phyloP scores from a whole-genome alignment of 2,329 filamentous ascomycete genomes.

The Hypoxylon sp. region DNA sequence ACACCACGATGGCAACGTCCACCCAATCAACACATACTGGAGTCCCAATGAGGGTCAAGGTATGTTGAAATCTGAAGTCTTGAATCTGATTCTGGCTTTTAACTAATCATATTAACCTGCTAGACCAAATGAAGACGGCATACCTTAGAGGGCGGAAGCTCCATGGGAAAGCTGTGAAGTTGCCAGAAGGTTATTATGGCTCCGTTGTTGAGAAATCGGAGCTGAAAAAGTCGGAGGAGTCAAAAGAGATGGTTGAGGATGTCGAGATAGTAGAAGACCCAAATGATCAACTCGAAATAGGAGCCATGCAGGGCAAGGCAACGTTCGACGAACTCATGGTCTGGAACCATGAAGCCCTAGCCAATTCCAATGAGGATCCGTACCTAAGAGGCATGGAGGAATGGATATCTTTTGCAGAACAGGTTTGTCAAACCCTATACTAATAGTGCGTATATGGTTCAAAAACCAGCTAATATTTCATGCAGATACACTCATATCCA shows the following conservation, averaged over 20 bases:
- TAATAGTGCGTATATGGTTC: neutral
- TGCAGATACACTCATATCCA: slow-evolving; percentile 56
- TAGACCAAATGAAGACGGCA: slow-evolving; percentile 68
- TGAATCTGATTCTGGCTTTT: neutral
- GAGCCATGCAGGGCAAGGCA: slow-evolving; percentile 73
- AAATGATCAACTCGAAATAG: slow-evolving; percentile 64
- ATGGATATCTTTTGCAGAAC: slow-evolving; percentile 82
- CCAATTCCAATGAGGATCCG: slow-evolving; percentile 73
- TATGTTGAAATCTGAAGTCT: slow-evolving; percentile 53
- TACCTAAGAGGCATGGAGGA: slow-evolving; percentile 84
- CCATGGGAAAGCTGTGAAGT: slow-evolving; percentile 72
- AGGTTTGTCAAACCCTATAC: slow-evolving; percentile 61
- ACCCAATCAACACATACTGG: slow-evolving; percentile 78
- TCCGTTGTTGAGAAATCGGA: slow-evolving; percentile 69
- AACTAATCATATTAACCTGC: slow-evolving; percentile 30
- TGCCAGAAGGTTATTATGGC: slow-evolving; percentile 81
- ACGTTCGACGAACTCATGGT: slow-evolving; percentile 82
- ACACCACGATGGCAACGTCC: slow-evolving; percentile 81
- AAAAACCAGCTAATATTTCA: slow-evolving; percentile 34
- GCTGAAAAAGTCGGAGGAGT: slow-evolving; percentile 50
- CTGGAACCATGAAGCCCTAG: slow-evolving; percentile 84
- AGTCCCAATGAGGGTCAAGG: slow-evolving; percentile 66
- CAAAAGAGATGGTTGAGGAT: slow-evolving; percentile 54
- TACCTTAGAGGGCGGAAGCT: slow-evolving; percentile 88
- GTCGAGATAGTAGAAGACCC: slow-evolving; percentile 62